These are phyloP conservation scores for Fusarium vanettenii DNA, from an alignment of 2,329 filamentous ascomycete genomes.

Conservation along the genomic window DNA sequence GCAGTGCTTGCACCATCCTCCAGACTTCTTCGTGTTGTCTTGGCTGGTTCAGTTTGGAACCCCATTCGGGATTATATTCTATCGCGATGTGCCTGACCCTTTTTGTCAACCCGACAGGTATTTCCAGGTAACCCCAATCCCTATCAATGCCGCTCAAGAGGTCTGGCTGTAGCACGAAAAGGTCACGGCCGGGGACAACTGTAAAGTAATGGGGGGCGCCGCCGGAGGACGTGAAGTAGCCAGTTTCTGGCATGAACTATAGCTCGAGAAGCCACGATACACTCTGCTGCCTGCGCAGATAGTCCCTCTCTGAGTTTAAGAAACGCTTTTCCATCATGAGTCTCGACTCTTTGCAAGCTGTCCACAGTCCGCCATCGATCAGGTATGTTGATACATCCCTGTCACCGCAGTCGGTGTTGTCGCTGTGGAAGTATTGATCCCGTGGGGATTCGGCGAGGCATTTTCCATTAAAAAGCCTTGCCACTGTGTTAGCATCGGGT, in stretches of 20 bases:
- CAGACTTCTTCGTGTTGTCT: background rate
- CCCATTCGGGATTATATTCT: conserved; percentile 12
- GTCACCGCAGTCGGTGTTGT: background rate
- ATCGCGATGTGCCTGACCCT: background rate
- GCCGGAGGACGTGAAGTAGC: background rate
- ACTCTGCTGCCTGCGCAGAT: background rate
- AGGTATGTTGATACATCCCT: conserved; percentile 8
- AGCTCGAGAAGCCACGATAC: background rate
- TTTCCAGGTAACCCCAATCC: background rate
- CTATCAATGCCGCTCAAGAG: background rate
- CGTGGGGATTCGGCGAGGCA: background rate
- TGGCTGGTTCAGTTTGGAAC: background rate
- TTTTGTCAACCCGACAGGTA: too few species aligned
- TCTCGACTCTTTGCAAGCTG: conserved; percentile 10
- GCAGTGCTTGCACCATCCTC: too few species aligned
- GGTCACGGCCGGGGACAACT: background rate
- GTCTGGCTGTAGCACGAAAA: conserved; percentile 13
- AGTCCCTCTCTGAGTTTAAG: background rate
- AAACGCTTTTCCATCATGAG: conserved; percentile 5
- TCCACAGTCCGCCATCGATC: conserved; percentile 21
- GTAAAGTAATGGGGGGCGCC: background rate
- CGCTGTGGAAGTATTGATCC: background rate
- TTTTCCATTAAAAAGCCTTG: too few species aligned
- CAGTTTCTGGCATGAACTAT: background rate
- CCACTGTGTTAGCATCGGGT: too few species aligned